Conservation (phyloP, 805 yeast species). For the Teunomyces tritomae region DNA sequence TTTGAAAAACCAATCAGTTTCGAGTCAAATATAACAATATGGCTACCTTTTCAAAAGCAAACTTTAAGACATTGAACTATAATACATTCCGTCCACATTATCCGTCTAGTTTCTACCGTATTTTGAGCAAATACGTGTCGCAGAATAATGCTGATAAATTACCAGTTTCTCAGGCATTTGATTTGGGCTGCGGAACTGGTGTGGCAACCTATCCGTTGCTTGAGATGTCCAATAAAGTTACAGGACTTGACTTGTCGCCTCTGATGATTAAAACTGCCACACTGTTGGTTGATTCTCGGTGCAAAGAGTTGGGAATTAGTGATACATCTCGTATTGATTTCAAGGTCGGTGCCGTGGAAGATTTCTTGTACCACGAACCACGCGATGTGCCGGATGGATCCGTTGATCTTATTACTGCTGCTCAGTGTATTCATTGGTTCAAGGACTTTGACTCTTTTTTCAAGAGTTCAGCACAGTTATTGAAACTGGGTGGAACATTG, state of each 20-base stretch:
- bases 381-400: slow-evolving; percentile 15
- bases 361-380: slow-evolving; percentile 15
- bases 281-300: slow-evolving; percentile 20
- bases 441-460: slow-evolving; percentile 30
- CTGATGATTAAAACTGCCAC: slow-evolving; percentile 47
- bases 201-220: slow-evolving; percentile 47
- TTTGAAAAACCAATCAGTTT: not conserved
- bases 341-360: slow-evolving; percentile 32
- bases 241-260: slow-evolving; percentile 47
- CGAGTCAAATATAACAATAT: slow-evolving; percentile 11
- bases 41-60: slow-evolving; percentile 33
- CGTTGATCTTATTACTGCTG: slow-evolving; percentile 40
- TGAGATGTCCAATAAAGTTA: slow-evolving; percentile 33
- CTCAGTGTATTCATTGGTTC: slow-evolving; percentile 45
- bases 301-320: slow-evolving; percentile 21
- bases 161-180: slow-evolving; percentile 27
- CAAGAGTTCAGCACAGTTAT: slow-evolving; percentile 31
- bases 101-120: slow-evolving; percentile 35
- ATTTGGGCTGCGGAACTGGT: slow-evolving; percentile 56
- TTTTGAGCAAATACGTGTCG: slow-evolving; percentile 25
- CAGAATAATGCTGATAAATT: slow-evolving; percentile 9
- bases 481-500: slow-evolving; percentile 41
- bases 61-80: slow-evolving; percentile 33
- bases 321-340: slow-evolving; percentile 29
- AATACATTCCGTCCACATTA: slow-evolving; percentile 42